Evolutionary conservation across 2,329 filamentous ascomycete genomes (phyloP).

Genomic region (Gaeumannomyces tritici): DNA sequence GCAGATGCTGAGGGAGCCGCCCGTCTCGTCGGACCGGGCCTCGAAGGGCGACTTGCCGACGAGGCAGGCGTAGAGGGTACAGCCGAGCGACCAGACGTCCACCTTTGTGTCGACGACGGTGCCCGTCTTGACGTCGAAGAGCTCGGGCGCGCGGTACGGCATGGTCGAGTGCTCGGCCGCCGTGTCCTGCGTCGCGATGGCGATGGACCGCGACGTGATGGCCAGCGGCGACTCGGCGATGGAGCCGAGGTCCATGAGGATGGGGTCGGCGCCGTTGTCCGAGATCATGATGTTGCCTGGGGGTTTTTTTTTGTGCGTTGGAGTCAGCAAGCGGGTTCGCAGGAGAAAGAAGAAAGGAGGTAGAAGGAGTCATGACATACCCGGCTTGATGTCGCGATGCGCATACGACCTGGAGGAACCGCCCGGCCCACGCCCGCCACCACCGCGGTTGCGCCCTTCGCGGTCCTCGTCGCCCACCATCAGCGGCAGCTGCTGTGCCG

Average conservation of each 20-base stretch:
- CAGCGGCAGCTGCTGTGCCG: slow-evolving; percentile 69
- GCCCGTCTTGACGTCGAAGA: slow-evolving; percentile 95
- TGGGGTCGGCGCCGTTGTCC: slow-evolving; percentile 77
- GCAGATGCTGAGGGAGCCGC: slow-evolving; percentile 85
- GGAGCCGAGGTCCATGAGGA: slow-evolving; percentile 96
- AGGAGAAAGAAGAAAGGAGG: not conserved
- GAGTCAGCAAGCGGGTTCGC: not conserved
- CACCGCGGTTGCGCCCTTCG: slow-evolving; percentile 50
- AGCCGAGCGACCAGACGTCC: slow-evolving; percentile 95
- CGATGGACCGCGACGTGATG: slow-evolving; percentile 82
- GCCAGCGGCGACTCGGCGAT: slow-evolving; percentile 78
- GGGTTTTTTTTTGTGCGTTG: not conserved
- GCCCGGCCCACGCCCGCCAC: slow-evolving; percentile 41
- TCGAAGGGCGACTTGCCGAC: slow-evolving; percentile 97
- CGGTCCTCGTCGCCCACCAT: slow-evolving; percentile 71
- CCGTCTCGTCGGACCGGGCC: slow-evolving; percentile 90
- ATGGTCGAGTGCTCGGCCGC: slow-evolving; percentile 96
- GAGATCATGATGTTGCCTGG: slow-evolving; percentile 94
- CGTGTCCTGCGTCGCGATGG: slow-evolving; percentile 85
- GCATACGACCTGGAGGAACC: slow-evolving; percentile 50
- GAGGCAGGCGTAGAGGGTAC: slow-evolving; percentile 93
- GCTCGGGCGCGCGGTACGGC: slow-evolving; percentile 94
- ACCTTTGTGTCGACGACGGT: slow-evolving; percentile 90
- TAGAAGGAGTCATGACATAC: slow-evolving; percentile 34
- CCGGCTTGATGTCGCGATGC: slow-evolving; percentile 95